Base-by-base conservation (phyloP, 495 filamentous ascomycete genomes). In the Sporormia fimetaria region DNA sequence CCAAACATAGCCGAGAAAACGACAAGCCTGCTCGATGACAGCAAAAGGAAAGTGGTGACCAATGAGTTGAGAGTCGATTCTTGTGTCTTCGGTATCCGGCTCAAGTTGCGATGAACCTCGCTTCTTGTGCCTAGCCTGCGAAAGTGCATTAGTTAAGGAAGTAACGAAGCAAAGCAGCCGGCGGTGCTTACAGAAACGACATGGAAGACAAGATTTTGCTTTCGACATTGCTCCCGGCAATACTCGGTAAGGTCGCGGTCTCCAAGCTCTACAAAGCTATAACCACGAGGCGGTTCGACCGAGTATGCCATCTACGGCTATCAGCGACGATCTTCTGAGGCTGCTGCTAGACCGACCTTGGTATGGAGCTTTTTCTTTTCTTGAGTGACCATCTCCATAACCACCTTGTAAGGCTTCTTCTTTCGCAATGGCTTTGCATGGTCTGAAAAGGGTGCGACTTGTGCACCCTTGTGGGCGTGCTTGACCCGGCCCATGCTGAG, bases 241-340 rank as follows among this genome's bases (percentile, higher is more conserved):
- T 65, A 63, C 9, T 68, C 70, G 4, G 82, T 87, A 33, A 94
- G 61, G 27, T 72, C 68, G 0, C 83, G 83, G 54, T 83, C 76
- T 16, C 87, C 87, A 37, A 77, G 71, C n/a, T 83, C 78, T 39
- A 94, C 76, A 55, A 87, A 92, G 18, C 76, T 79, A 49, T 83
- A 93, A 5, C 83, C 84, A n/a, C 67, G 70, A 2, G 85, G 85
- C 18, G 84, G 47, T 17, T 45, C 40, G 10, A 54, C 51, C 33
- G 63, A 59, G 16, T 42, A 57, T 16, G 52, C 54, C 16, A 31
- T 20, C 56, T 57, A 32, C 17, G 29, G 17, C 17, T 11, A 32
- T 32, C n/a, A 11, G 5, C 14, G 15, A 31, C 22, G 21, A 49
- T 54, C 31, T 26, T 21, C 55, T 57, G 35, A 5, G 65, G 12